Evolutionary conservation across 176 grass and related monocot genomes (phyloP).

Genomic region (Ampelocalamus luodianensis): DNA sequence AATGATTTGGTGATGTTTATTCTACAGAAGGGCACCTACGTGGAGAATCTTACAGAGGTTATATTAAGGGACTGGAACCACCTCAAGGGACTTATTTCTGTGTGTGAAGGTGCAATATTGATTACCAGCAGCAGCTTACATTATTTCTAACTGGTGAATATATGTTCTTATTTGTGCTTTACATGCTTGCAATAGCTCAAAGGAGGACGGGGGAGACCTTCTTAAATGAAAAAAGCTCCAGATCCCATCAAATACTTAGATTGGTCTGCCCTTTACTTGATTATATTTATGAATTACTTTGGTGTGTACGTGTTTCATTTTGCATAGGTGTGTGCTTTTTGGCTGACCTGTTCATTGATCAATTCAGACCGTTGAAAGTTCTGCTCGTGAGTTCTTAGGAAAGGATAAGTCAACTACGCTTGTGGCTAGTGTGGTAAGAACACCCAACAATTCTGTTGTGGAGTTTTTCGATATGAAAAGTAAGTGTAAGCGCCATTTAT

Average conservation of each 20-base stretch:
- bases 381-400: slow-evolving; percentile 72
- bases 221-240: slow-evolving; percentile 91
- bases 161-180: slow-evolving; percentile 43
- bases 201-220: slow-evolving; percentile 83
- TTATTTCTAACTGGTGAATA: slow-evolving; percentile 26
- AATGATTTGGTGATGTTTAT: slow-evolving; percentile 33
- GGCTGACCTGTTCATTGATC: slow-evolving; percentile 18
- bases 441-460: slow-evolving; percentile 16
- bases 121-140: slow-evolving; percentile 9
- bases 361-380: slow-evolving; percentile 87
- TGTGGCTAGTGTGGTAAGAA: slow-evolving; percentile 78
- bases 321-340: slow-evolving; percentile 6
- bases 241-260: slow-evolving; percentile 95
- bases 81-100: slow-evolving; percentile 77
- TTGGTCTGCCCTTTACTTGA: slow-evolving; percentile 67
- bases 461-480: neutral
- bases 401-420: slow-evolving; percentile 87
- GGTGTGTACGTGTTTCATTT: neutral
- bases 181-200: slow-evolving; percentile 64
- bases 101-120: slow-evolving; percentile 83
- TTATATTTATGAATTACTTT: slow-evolving; percentile 18
- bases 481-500: slow-evolving; percentile 2
- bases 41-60: slow-evolving; percentile 86
- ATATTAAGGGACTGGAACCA: slow-evolving; percentile 86
- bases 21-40: slow-evolving; percentile 76